Conservation (phyloP, 106 monocot genomes). For the Platanthera guangdongensis region DNA sequence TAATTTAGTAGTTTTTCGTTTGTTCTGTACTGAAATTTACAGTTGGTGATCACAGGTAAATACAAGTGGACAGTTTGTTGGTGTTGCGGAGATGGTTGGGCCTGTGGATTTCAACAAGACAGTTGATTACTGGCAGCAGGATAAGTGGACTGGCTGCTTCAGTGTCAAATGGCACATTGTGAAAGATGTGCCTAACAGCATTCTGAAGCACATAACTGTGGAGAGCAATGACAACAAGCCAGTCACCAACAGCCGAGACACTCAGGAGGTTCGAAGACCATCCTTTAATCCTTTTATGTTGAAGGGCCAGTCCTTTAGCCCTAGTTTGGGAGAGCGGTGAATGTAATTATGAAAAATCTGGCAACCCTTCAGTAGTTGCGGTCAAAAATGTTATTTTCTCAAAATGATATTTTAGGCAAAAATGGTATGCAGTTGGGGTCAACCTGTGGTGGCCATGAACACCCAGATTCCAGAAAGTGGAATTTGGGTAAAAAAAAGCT, state of each 20-base stretch:
- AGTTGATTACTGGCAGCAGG: constrained; percentile 86
- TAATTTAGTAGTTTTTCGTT: neutral
- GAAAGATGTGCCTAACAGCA: constrained; percentile 72
- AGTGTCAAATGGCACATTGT: constrained; percentile 84
- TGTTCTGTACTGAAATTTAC: neutral
- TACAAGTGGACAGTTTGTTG: constrained; percentile 89
- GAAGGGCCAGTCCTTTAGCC: neutral
- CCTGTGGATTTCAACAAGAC: constrained; percentile 85
- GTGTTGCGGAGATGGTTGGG: constrained; percentile 78
- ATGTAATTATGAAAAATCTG: too few relatives aligned
- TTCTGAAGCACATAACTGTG: constrained; percentile 66
- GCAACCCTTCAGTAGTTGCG: too few relatives aligned
- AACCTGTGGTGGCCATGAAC: too few relatives aligned
- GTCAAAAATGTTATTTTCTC: too few relatives aligned
- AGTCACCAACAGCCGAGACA: constrained; percentile 84
- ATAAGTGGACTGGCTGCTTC: constrained; percentile 92
- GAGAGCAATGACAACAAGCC: constrained; percentile 98
- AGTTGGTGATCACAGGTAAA: constrained; percentile 41
- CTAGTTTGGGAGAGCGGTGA: too few relatives aligned
- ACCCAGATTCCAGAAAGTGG: too few relatives aligned
- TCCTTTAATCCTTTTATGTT: neutral
- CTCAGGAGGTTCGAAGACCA: constrained; percentile 50
- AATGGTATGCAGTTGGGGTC: too few relatives aligned
- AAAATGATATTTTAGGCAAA: too few relatives aligned
- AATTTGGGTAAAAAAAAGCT: too few relatives aligned